phyloP scores from a whole-genome alignment of 1,139 yeast species.

The Scheffersomyces illinoinensis region DNA sequence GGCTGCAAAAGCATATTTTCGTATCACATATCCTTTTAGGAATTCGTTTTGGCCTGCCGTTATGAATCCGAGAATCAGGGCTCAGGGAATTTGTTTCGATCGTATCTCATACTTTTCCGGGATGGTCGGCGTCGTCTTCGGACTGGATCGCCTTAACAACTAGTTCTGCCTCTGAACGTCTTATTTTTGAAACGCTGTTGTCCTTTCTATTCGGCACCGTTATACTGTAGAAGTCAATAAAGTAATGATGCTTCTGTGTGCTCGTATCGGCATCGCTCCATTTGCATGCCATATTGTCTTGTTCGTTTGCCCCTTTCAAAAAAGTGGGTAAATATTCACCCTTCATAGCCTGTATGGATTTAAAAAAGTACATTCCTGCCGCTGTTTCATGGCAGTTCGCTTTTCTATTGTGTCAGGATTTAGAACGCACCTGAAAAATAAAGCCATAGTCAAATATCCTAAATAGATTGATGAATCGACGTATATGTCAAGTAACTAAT shows the following conservation, averaged over 20 bases:
- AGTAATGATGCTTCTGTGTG: background rate
- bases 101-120: background rate
- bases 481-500: too few relatives aligned
- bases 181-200: background rate
- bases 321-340: background rate
- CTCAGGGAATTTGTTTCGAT: background rate
- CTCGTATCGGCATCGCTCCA: background rate
- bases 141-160: background rate
- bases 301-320: background rate
- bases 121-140: background rate
- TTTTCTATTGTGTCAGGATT: too few relatives aligned
- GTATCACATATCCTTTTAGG: background rate
- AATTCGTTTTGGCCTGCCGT: background rate
- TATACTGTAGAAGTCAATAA: background rate
- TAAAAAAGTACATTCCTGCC: background rate
- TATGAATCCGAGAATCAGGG: background rate
- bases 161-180: background rate
- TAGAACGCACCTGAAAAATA: too few relatives aligned
- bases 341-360: too few relatives aligned
- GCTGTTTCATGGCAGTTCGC: background rate
- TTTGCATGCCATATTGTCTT: background rate
- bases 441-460: too few relatives aligned
- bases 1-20: background rate
- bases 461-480: too few relatives aligned
- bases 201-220: background rate